Percentiles rank a stretch among this genome's conserved stretches.
Evolutionary conservation across 202 grass and related monocot species (phyloP).

Genomic region (Eragrostis tef): DNA sequence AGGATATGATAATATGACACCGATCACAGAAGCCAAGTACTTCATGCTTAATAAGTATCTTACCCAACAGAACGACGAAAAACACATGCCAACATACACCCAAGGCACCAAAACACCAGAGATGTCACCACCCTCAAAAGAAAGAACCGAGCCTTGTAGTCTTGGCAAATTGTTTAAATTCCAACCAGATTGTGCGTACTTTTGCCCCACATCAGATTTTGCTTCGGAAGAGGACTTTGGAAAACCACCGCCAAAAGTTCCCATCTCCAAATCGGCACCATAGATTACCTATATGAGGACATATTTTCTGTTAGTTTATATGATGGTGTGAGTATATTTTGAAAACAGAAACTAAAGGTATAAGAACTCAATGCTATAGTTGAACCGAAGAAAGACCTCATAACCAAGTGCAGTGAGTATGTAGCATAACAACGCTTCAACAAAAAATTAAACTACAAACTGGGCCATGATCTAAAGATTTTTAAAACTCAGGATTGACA

Average conservation of each 20-base stretch:
- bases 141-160: constrained; percentile 84
- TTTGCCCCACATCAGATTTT: constrained; percentile 63
- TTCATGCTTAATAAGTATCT: constrained; percentile 42
- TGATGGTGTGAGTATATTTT: neutral
- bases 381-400: neutral
- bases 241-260: constrained; percentile 78
- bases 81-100: constrained; percentile 94
- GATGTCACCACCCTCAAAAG: constrained; percentile 86
- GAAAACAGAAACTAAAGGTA: neutral
- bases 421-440: neutral
- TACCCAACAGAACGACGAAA: constrained; percentile 99
- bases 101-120: constrained; percentile 94
- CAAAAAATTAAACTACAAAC: constrained; percentile 32
- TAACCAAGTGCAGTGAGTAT: constrained; percentile 3
- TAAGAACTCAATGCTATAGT: too few species aligned
- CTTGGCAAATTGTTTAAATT: constrained; percentile 89
- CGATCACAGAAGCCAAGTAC: constrained; percentile 32
- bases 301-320: constrained; percentile 15
- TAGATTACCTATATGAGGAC: constrained; percentile 69
- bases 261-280: constrained; percentile 87
- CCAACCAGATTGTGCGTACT: constrained; percentile 79
- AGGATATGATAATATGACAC: constrained; percentile 8
- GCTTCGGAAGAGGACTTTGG: constrained; percentile 58
- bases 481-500: constrained; percentile 14
- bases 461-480: constrained; percentile 16